phyloP scores from a whole-genome alignment of 2,329 filamentous ascomycete species.

The Ambrosiella xylebori region DNA sequence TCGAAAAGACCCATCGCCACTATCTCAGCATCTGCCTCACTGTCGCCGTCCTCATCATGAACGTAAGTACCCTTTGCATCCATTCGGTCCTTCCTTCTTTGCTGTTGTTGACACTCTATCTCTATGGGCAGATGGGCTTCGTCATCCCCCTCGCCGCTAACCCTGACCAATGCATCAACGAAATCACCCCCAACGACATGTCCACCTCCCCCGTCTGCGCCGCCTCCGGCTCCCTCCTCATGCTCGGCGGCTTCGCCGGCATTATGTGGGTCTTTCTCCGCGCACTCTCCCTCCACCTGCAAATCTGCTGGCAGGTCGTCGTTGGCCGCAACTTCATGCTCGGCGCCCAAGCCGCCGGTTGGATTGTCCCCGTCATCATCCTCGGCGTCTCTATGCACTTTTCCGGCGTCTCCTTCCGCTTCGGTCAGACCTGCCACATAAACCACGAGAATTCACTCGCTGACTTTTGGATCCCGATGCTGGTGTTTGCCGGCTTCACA shows the following conservation, averaged over 20 bases:
- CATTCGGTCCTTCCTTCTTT: background rate
- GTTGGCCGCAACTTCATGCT: conserved; percentile 84
- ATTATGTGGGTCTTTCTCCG: conserved; percentile 86
- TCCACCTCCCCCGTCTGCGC: conserved; percentile 64
- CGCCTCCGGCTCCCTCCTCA: conserved; percentile 68
- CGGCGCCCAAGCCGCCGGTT: conserved; percentile 60
- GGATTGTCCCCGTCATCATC: conserved; percentile 64
- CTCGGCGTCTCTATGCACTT: conserved; percentile 61
- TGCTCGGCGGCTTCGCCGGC: conserved; percentile 70
- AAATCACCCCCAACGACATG: conserved; percentile 91
- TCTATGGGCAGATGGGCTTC: conserved; percentile 53
- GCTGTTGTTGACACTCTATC: no score
- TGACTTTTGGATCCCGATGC: conserved; percentile 78
- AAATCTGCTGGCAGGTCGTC: conserved; percentile 93
- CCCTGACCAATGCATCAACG: conserved; percentile 70
- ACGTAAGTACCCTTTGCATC: conserved; percentile 35
- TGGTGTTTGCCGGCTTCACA: conserved; percentile 59
- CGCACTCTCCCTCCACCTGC: conserved; percentile 79
- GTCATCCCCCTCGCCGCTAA: conserved; percentile 68
- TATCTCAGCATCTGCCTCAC: conserved; percentile 84
- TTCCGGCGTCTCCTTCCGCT: conserved; percentile 87
- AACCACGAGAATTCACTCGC: conserved; percentile 73
- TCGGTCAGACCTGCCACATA: conserved; percentile 83
- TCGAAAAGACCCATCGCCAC: conserved; percentile 79
- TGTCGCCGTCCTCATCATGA: conserved; percentile 58